Percentiles rank a stretch among this genome's conserved stretches.
Evolutionary conservation across 768 basidiomycete genomes (phyloP).

Genomic region (Rhodotorula paludigena): DNA sequence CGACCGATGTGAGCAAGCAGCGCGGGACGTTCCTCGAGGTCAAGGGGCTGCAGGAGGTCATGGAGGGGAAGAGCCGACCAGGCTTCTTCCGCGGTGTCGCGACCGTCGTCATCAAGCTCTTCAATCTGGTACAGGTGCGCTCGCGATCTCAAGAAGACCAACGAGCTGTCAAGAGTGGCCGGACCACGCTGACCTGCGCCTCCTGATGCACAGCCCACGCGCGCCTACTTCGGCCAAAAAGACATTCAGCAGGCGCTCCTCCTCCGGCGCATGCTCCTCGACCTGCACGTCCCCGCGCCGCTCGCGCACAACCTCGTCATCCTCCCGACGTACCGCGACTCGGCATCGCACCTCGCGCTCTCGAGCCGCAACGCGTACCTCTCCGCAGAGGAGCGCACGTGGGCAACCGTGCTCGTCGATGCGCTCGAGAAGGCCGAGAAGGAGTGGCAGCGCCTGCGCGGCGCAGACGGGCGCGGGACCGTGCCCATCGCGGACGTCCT

Average conservation of each 20-base stretch:
- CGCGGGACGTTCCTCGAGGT: conserved; percentile 88
- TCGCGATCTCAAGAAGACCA: background rate
- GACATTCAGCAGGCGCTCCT: conserved; percentile 94
- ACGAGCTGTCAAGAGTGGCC: background rate
- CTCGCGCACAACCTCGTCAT: conserved; percentile 70
- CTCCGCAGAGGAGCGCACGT: conserved; percentile 57
- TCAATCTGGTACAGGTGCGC: conserved; percentile 80
- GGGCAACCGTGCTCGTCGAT: conserved; percentile 64
- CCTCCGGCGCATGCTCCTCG: conserved; percentile 67
- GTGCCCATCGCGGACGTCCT: conserved; percentile 35
- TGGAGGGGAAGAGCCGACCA: conserved; percentile 84
- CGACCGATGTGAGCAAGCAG: conserved; percentile 67
- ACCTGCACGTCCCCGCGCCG: conserved; percentile 77
- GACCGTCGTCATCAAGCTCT: conserved; percentile 89
- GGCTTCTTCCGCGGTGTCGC: conserved; percentile 93
- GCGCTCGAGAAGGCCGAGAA: conserved; percentile 61
- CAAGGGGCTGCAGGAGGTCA: conserved; percentile 68
- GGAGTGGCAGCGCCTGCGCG: conserved; percentile 56
- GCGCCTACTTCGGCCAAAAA: conserved; percentile 94
- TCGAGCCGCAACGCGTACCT: conserved; percentile 89
- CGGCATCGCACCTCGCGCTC: conserved; percentile 65
- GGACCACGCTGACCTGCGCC: background rate
- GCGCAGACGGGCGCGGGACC: conserved; percentile 48
- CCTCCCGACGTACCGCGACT: conserved; percentile 68
- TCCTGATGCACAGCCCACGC: conserved; percentile 62